Evolutionary conservation across 306 rosid genomes (phyloP).

Genomic region (Cicer yamashitae): DNA sequence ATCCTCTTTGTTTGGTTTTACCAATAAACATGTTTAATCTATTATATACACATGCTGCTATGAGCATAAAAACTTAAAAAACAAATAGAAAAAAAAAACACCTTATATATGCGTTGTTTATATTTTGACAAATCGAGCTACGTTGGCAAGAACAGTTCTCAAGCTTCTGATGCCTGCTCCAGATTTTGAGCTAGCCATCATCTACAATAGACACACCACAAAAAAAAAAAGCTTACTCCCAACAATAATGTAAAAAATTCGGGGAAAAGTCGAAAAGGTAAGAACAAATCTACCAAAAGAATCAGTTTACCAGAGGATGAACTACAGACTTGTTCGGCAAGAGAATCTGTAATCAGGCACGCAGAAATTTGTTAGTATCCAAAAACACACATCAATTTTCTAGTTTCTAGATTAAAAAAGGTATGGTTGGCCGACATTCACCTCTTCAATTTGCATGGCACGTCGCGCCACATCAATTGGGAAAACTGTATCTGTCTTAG

Average conservation of each 20-base stretch:
- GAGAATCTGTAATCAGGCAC: constrained; percentile 60
- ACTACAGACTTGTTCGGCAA: constrained; percentile 70
- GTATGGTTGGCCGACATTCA: constrained; percentile 35
- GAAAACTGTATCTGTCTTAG: constrained; percentile 81
- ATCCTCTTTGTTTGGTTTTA: constrained; percentile 1
- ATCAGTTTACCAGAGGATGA: constrained; percentile 76
- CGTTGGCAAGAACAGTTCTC: constrained; percentile 77
- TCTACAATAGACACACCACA: constrained; percentile 53
- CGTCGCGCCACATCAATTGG: constrained; percentile 94
- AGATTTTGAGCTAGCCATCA: constrained; percentile 94
- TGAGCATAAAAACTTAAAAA: constrained; percentile 19
- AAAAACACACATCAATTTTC: constrained; percentile 18
- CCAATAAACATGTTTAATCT: constrained; percentile 7
- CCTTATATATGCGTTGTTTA: constrained; percentile 48
- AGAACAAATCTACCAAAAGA: constrained; percentile 41
- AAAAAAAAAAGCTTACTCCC: constrained; percentile 18
- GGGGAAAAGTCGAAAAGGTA: not conserved
- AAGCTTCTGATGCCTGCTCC: constrained; percentile 93
- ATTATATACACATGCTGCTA: not conserved
- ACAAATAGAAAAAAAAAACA: not conserved
- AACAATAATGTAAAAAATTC: not conserved
- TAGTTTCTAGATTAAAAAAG: not conserved
- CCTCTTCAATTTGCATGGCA: constrained; percentile 95
- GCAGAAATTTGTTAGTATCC: constrained; percentile 47
- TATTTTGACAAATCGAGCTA: constrained; percentile 69